Percentiles rank a stretch among this genome's conserved stretches.
phyloP scores from a whole-genome alignment of 1,284 basidiomycete species.

The Anthracocystis panici-leucophaei region DNA sequence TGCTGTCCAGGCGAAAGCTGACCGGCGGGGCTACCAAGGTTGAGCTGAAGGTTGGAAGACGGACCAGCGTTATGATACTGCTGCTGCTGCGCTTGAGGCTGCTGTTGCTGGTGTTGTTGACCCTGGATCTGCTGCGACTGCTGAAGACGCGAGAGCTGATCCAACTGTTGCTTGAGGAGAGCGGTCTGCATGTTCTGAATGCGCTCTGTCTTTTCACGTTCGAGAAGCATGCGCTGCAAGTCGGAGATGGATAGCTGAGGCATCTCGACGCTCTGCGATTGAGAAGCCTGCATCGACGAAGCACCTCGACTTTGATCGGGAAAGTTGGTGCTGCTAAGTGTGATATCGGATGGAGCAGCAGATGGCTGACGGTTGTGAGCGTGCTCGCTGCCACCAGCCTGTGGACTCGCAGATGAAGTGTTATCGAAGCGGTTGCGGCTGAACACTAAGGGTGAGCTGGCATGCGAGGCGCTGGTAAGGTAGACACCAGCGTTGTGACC shows the following conservation, averaged over 20 bases:
- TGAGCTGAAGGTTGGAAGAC: conserved; percentile 23
- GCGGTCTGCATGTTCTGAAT: conserved; percentile 63
- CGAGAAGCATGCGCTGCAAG: conserved; percentile 53
- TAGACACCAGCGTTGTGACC: conserved; percentile 10
- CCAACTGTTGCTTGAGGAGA: conserved; percentile 59
- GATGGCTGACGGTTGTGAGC: conserved; percentile 28
- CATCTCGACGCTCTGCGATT: conserved; percentile 27
- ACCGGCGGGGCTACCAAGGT: conserved; percentile 20
- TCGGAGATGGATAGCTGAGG: conserved; percentile 50
- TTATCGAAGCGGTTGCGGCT: conserved; percentile 41
- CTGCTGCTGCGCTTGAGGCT: conserved; percentile 13
- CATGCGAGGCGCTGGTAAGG: conserved; percentile 29
- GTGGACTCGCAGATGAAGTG: conserved; percentile 34
- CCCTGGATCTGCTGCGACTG: conserved; percentile 17
- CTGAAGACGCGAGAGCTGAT: conserved; percentile 51
- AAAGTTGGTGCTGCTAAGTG: conserved; percentile 4
- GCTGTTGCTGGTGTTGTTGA: conserved; percentile 17
- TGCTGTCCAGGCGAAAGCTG: conserved; percentile 50
- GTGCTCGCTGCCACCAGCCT: conserved; percentile 17
- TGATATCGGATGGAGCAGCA: conserved; percentile 20
- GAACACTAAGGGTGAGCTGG: conserved; percentile 34
- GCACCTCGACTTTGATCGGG: conserved; percentile 6
- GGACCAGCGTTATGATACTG: conserved; percentile 19
- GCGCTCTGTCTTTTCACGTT: conserved; percentile 57
- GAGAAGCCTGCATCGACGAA: conserved; percentile 11